These are phyloP conservation scores for Wallemia mellicola DNA, from an alignment of 1,284 basidiomycete genomes.

Conservation along the genomic window DNA sequence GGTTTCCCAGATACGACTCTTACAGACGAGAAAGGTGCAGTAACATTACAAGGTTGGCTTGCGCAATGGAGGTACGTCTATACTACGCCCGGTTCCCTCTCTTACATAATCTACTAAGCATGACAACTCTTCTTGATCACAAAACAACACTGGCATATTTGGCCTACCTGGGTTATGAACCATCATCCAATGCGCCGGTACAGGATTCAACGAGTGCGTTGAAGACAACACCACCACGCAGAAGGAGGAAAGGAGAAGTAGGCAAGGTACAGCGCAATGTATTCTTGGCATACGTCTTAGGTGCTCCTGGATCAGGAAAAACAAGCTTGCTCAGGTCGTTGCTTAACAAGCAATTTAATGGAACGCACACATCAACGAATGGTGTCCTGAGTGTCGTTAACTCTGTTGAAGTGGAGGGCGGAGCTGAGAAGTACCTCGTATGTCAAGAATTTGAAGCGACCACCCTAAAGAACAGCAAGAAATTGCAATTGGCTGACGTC, in stretches of 20 bases:
- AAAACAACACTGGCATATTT: constrained; percentile 76
- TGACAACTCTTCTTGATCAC: constrained; percentile 84
- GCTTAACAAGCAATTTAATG: constrained; percentile 37
- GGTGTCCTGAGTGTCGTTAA: constrained; percentile 78
- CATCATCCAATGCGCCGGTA: constrained; percentile 18
- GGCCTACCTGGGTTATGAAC: constrained; percentile 66
- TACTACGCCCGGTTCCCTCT: too few relatives aligned
- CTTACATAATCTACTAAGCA: too few relatives aligned
- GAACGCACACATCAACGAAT: constrained; percentile 22
- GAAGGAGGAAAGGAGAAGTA: constrained; percentile 46
- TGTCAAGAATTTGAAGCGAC: constrained; percentile 95
- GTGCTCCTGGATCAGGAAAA: constrained; percentile 86
- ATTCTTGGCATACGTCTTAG: constrained; percentile 73
- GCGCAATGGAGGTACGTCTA: constrained; percentile 77
- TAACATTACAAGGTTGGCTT: constrained; percentile 88
- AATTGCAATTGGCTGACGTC: constrained; percentile 70
- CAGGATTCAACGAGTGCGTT: constrained; percentile 35
- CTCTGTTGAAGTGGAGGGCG: constrained; percentile 59
- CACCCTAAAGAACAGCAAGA: constrained; percentile 59
- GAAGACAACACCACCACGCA: constrained; percentile 47
- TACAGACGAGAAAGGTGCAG: constrained; percentile 59
- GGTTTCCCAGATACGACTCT: constrained; percentile 72
- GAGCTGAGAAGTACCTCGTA: constrained; percentile 82
- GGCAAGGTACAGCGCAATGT: constrained; percentile 65
- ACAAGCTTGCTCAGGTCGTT: constrained; percentile 60